A percentile compares a stretch with the other conserved stretches of the same genome.
Evolutionary conservation across 2,329 filamentous ascomycete species (phyloP).

Genomic region (Nigrospora osmanthi): DNA sequence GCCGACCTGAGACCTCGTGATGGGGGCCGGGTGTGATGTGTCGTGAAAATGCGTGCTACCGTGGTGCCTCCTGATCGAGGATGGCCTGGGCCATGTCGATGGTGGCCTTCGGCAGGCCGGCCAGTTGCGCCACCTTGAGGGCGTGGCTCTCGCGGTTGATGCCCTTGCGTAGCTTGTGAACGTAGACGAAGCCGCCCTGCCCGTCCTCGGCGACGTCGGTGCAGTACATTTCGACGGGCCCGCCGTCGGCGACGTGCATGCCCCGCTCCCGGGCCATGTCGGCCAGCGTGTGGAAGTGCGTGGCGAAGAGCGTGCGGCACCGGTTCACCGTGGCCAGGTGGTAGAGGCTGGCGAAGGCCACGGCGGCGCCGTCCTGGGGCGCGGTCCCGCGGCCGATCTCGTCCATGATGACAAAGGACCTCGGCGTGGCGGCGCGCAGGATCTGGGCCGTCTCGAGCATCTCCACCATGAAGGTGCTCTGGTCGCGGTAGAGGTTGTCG

Average conservation of each 20-base stretch:
- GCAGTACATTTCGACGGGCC: conserved; percentile 66
- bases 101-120: conserved; percentile 68
- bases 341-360: conserved; percentile 81
- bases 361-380: conserved; percentile 81
- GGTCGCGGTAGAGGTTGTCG: conserved; percentile 88
- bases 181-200: conserved; percentile 69
- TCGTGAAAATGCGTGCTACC: too few relatives aligned
- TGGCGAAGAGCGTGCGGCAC: conserved; percentile 82
- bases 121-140: conserved; percentile 85
- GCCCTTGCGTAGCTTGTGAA: conserved; percentile 73
- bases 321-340: conserved; percentile 73
- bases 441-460: conserved; percentile 96
- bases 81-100: conserved; percentile 59
- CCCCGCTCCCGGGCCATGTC: conserved; percentile 60
- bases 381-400: conserved; percentile 94
- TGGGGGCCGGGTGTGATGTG: too few relatives aligned
- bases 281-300: conserved; percentile 82
- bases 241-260: conserved; percentile 24
- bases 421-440: conserved; percentile 71
- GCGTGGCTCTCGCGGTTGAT: conserved; percentile 86
- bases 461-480: conserved; percentile 99
- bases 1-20: too few relatives aligned
- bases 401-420: conserved; percentile 96
- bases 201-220: conserved; percentile 78
- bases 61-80: conserved; percentile 23